These are phyloP conservation scores for Xylaria flabelliformis DNA, from an alignment of 495 filamentous ascomycete genomes.

Conservation along the genomic window DNA sequence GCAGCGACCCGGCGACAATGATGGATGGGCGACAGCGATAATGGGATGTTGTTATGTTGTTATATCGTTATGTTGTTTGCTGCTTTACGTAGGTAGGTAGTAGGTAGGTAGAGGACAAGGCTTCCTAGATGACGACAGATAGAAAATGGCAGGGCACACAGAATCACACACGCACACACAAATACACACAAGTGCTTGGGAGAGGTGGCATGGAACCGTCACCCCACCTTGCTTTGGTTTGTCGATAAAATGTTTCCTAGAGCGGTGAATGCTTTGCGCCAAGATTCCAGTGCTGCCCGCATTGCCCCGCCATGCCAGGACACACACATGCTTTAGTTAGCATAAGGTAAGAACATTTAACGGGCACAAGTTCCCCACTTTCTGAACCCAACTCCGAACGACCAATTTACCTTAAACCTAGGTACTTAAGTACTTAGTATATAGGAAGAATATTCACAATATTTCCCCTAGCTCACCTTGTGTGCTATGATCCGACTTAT, in stretches of 20 bases:
- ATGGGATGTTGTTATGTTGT: background rate
- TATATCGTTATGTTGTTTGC: background rate
- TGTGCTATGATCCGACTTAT: no score
- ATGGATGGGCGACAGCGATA: background rate
- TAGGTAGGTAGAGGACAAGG: background rate
- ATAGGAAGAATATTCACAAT: no score
- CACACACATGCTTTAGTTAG: background rate
- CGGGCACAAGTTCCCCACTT: constrained; percentile 1
- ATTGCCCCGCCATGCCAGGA: constrained; percentile 13
- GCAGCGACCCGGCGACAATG: constrained; percentile 1
- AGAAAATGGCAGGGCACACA: constrained; percentile 35
- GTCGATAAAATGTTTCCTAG: constrained; percentile 25
- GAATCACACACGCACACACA: background rate
- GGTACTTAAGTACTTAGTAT: no score
- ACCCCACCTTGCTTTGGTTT: constrained; percentile 29
- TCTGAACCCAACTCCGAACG: background rate
- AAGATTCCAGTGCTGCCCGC: constrained; percentile 17
- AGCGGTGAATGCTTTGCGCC: constrained; percentile 22
- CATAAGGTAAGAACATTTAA: no score
- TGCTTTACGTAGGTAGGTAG: background rate
- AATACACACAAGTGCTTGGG: background rate
- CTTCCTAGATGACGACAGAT: constrained; percentile 22
- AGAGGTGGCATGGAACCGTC: constrained; percentile 26
- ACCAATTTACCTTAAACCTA: no score
- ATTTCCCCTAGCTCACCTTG: no score